Evolutionary conservation across 1,284 basidiomycete species (phyloP).

Genomic region (Cryptococcus wingfieldii): DNA sequence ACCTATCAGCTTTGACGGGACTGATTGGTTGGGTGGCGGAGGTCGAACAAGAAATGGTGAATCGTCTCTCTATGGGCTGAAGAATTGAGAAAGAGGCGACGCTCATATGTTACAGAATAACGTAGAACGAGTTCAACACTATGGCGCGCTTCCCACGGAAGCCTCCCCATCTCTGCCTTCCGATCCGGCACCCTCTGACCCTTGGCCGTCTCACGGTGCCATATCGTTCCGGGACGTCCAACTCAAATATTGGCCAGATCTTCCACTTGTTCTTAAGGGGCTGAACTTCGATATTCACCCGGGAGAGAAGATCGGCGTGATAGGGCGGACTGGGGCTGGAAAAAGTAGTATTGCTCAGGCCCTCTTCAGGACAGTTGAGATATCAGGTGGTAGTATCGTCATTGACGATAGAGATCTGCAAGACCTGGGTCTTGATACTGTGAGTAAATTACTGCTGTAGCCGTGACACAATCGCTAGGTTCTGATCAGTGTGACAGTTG

Average conservation of each 20-base stretch:
- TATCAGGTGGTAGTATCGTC: slow-evolving; percentile 55
- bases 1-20: not conserved
- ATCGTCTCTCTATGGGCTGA: not conserved
- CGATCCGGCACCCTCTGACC: slow-evolving; percentile 10
- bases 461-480: not conserved
- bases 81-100: too few relatives aligned
- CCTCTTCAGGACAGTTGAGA: slow-evolving; percentile 67
- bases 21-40: not conserved
- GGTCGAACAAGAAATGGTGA: slow-evolving; percentile 4
- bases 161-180: slow-evolving; percentile 7
- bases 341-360: slow-evolving; percentile 56
- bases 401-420: slow-evolving; percentile 61
- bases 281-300: slow-evolving; percentile 29
- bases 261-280: slow-evolving; percentile 38
- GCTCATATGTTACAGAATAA: slow-evolving; percentile 13
- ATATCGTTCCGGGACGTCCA: slow-evolving; percentile 41
- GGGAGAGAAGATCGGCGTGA: slow-evolving; percentile 57
- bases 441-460: not conserved
- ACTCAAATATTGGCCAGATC: slow-evolving; percentile 37
- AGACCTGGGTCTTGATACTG: slow-evolving; percentile 56
- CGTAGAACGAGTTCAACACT: slow-evolving; percentile 28
- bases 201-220: slow-evolving; percentile 35
- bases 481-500: slow-evolving; percentile 35
- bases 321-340: slow-evolving; percentile 66
- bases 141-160: slow-evolving; percentile 21